Conservation (phyloP, 2,329 filamentous ascomycete genomes). For the Hymenoscyphus fraxineus region DNA sequence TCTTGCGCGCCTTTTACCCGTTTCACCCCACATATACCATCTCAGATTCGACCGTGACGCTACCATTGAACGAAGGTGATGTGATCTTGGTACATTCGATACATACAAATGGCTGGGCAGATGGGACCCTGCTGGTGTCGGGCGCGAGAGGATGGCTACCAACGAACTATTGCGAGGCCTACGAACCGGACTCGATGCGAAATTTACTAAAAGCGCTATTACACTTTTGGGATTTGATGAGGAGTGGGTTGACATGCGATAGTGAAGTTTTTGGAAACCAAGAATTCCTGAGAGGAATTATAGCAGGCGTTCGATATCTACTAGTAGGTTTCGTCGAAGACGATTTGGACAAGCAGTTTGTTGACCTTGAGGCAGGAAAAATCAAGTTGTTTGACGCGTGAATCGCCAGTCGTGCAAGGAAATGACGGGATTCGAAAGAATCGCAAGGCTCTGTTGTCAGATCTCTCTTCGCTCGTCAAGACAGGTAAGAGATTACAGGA, state of each 20-base stretch:
- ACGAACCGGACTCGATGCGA: conserved; percentile 83
- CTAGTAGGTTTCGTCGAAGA: conserved; percentile 57
- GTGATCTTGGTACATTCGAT: conserved; percentile 93
- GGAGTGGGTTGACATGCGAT: conserved; percentile 72
- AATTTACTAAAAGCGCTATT: conserved; percentile 81
- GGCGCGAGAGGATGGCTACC: conserved; percentile 92
- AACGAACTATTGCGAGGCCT: conserved; percentile 96
- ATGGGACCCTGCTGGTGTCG: conserved; percentile 82
- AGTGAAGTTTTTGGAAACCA: conserved; percentile 80
- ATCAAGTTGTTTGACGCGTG: conserved; percentile 80
- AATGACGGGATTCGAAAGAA: conserved; percentile 74
- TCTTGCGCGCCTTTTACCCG: conserved; percentile 87
- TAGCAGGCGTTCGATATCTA: conserved; percentile 86
- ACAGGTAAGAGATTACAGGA: conserved; percentile 82
- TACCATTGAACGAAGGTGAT: conserved; percentile 85
- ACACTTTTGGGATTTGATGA: conserved; percentile 87
- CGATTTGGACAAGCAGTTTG: conserved; percentile 6
- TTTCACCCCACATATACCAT: conserved; percentile 78
- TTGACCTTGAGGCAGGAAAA: conserved; percentile 60
- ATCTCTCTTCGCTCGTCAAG: conserved; percentile 86
- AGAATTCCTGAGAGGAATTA: conserved; percentile 90
- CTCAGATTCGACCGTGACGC: conserved; percentile 80
- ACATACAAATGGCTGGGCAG: conserved; percentile 97
- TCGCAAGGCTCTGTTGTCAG: conserved; percentile 82
- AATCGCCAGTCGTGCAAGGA: conserved; percentile 69